These are phyloP conservation scores for Pichia sp. DNA, from an alignment of 1,139 yeast genomes.

Conservation along the genomic window DNA sequence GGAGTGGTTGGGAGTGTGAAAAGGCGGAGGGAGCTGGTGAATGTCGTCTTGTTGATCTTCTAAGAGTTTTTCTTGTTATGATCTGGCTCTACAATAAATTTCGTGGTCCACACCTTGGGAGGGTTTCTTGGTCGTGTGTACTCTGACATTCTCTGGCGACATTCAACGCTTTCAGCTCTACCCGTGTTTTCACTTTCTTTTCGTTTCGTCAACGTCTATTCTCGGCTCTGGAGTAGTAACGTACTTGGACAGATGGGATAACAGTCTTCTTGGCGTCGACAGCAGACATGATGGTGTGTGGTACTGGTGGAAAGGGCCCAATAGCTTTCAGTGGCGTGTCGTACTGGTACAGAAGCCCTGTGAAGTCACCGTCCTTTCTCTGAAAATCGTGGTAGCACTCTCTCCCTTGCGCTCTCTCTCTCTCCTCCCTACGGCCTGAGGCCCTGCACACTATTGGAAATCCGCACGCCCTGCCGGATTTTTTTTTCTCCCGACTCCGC, in stretches of 20 bases:
- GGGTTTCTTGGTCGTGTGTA: no score
- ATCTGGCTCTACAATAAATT: no score
- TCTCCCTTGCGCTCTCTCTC: neutral
- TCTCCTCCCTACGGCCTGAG: neutral
- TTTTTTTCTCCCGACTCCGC: neutral
- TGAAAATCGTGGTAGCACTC: neutral
- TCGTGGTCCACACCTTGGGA: no score
- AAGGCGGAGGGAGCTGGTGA: neutral
- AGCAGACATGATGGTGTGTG: constrained; percentile 19
- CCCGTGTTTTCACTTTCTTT: neutral
- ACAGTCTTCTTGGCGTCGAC: constrained; percentile 15
- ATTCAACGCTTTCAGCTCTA: no score
- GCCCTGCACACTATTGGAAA: no score
- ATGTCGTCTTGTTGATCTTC: no score
- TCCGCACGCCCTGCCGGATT: neutral
- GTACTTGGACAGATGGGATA: constrained; percentile 29
- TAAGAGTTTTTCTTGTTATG: no score
- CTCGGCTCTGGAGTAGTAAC: constrained; percentile 10
- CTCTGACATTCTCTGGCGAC: no score
- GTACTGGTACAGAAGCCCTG: no score
- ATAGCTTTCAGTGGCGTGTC: no score
- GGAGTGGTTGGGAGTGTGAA: neutral
- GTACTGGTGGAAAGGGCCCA: neutral
- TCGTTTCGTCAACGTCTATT: neutral
- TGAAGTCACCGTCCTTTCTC: no score